Base-by-base conservation (phyloP, 345 rosid species). In the Syzygium jambos region DNA sequence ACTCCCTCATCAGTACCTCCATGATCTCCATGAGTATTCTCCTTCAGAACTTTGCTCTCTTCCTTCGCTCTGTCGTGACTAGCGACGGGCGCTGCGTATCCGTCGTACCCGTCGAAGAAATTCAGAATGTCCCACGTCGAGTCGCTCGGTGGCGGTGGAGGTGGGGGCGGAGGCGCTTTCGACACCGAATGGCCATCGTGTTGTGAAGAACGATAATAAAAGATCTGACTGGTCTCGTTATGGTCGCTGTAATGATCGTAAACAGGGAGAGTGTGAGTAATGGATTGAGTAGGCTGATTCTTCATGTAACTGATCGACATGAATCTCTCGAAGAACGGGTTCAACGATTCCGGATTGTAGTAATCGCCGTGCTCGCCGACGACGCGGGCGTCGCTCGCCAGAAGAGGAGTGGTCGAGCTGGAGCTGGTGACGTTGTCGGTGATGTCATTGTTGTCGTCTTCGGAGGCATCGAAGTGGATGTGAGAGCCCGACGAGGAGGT, bases 41-140 rank as follows among this genome's bases (percentile, higher is more conserved):
- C 84, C 61, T 87, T 61, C 51, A 5, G 23, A n/a, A 22, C 51
- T 30, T 52, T 68, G 51, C 25, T 30, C 30, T 23, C 52, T 87
- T 80, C 68, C 65, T 78, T 57, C 52, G 59, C 43, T 34, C 53
- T 56, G 54, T 52, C 29, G 43, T n/a, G 51, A 83, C 54, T 29
- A 15, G 22, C 85, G 7, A 54, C 30, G 7, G 77, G 53, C 61
- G 25, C n/a, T 27, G 93, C 93, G 53, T 88, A 91, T 87, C 90
- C 87, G 84, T 93, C 93, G 52, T 90, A 92, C 11, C 93, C 61
- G 38, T 93, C 94, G n/a, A 94, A 94, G 88, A 95, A 91, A 86
- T 94, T 94, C 57, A 95, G 87, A 78, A 94, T 93, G 88, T 94
- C 96, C 98, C 98, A 95, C 9, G 90, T 85, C 86, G 93, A 92